A percentile compares a stretch with the other conserved stretches of the same genome.
Evolutionary conservation across 352 stramenopile species (phyloP).

Genomic region (Globisporangium parvum): DNA sequence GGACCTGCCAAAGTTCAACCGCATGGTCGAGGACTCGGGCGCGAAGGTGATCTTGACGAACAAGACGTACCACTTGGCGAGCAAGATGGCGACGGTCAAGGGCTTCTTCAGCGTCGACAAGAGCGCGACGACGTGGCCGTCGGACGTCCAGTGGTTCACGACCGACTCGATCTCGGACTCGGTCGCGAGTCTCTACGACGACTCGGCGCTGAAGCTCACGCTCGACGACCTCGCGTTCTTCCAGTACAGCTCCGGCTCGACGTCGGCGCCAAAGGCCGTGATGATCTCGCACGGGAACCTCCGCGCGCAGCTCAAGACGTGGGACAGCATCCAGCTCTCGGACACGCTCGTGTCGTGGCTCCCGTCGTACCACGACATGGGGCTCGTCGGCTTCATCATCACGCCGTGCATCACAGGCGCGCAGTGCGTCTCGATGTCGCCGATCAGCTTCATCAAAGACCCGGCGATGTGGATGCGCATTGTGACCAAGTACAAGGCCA

Average conservation of each 20-base stretch:
- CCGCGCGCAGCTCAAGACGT: conserved; percentile 64
- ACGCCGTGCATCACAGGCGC: conserved; percentile 46
- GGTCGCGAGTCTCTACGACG: conserved; percentile 40
- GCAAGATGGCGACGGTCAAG: conserved; percentile 76
- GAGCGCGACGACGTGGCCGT: conserved; percentile 49
- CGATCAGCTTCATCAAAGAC: conserved; percentile 85
- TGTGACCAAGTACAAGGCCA: conserved; percentile 68
- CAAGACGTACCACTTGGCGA: conserved; percentile 72
- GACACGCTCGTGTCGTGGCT: conserved; percentile 80
- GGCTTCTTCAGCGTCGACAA: conserved; percentile 55
- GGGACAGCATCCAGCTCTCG: conserved; percentile 48
- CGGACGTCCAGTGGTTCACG: conserved; percentile 64
- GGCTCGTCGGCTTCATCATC: conserved; percentile 79
- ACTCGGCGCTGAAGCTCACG: conserved; percentile 30
- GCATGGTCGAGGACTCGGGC: conserved; percentile 63
- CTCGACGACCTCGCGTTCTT: conserved; percentile 75
- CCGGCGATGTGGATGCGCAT: conserved; percentile 75
- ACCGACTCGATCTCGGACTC: conserved; percentile 59
- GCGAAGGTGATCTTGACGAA: conserved; percentile 65
- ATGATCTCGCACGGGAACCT: conserved; percentile 84
- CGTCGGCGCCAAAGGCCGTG: conserved; percentile 72
- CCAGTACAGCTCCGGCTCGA: conserved; percentile 81
- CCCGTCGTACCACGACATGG: conserved; percentile 83
- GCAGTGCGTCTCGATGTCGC: conserved; percentile 76
- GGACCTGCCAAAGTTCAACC: conserved; percentile 77